Conservation (phyloP, 331 rosid species). For the Quercus lobata region DNA sequence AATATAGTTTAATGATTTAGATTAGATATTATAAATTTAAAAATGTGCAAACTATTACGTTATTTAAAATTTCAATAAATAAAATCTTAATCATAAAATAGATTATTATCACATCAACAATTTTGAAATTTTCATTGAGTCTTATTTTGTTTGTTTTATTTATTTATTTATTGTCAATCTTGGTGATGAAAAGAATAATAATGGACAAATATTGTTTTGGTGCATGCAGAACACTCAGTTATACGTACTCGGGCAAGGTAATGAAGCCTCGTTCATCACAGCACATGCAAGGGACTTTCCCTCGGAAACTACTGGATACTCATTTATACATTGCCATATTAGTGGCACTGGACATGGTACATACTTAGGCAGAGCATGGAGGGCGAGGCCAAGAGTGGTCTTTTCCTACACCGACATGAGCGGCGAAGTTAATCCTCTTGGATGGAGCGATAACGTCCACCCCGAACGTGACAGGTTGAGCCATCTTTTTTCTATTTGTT, state of each 20-base stretch:
- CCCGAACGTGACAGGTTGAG: constrained; percentile 28
- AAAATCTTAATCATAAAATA: too few species aligned
- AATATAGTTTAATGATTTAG: too few species aligned
- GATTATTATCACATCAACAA: too few species aligned
- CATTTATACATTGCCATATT: constrained; percentile 52
- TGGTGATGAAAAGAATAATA: background rate
- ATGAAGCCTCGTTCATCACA: constrained; percentile 21
- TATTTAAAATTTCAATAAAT: too few species aligned
- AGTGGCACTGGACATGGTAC: constrained; percentile 35
- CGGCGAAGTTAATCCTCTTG: constrained; percentile 20
- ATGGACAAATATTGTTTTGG: background rate
- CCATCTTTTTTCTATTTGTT: background rate
- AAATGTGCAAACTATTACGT: too few species aligned
- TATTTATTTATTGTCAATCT: background rate
- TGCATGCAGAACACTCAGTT: constrained; percentile 31
- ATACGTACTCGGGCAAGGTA: constrained; percentile 11
- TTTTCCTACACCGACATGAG: constrained; percentile 41
- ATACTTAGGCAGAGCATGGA: constrained; percentile 61
- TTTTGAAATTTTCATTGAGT: too few species aligned
- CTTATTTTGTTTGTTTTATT: background rate
- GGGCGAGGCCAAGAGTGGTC: constrained; percentile 24
- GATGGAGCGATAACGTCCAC: constrained; percentile 38
- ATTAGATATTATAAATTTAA: too few species aligned
- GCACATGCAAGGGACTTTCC: constrained; percentile 49
- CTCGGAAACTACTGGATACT: constrained; percentile 26